Conservation (phyloP, 73 alveolate genomes). For the Paramecium octaurelia region DNA sequence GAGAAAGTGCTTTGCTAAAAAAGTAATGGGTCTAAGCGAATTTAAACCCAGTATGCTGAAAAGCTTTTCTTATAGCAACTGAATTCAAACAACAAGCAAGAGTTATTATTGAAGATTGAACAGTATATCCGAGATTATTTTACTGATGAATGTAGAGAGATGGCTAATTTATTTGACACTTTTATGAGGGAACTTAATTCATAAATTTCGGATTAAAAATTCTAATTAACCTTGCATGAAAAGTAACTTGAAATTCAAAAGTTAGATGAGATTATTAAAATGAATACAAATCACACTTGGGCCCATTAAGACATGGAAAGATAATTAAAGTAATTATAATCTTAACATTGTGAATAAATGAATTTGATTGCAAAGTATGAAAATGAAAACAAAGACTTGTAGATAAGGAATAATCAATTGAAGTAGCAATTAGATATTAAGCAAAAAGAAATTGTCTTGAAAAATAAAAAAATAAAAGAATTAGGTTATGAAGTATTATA, state of each 20-base stretch:
- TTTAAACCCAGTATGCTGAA: neutral
- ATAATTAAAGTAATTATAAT: neutral
- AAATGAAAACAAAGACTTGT: neutral
- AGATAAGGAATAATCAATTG: neutral
- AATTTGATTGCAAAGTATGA: neutral
- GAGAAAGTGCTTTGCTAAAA: neutral
- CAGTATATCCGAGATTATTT: neutral
- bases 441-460: neutral
- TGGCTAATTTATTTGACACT: slow-evolving; percentile 22
- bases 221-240: neutral
- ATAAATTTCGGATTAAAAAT: neutral
- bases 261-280: neutral
- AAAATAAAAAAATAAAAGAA: slow-evolving; percentile 11
- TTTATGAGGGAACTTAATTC: neutral
- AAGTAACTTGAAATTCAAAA: neutral
- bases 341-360: neutral
- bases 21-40: neutral
- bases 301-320: neutral
- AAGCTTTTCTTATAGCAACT: neutral
- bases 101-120: slow-evolving; percentile 4
- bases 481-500: neutral
- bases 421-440: neutral
- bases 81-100: neutral
- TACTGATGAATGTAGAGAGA: neutral
- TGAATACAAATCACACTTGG: slow-evolving; percentile 6